Percentiles rank a stretch among this genome's conserved stretches.
These are phyloP conservation scores for Bryopsis sp. DNA, from an alignment of 139 green algal species.

Conservation along the genomic window DNA sequence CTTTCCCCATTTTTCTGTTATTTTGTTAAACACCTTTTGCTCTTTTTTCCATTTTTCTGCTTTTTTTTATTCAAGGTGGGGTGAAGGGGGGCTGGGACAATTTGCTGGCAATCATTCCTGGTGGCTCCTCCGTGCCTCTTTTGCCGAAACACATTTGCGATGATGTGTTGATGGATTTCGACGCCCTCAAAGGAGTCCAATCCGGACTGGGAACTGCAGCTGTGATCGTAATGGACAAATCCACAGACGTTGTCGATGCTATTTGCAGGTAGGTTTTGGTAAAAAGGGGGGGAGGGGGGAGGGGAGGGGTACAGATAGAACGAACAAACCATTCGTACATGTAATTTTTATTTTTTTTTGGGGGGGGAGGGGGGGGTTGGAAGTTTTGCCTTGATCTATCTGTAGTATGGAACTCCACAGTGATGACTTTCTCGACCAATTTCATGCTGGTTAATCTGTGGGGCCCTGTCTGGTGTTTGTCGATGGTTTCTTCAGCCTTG, in stretches of 20 bases:
- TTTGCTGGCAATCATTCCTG: conserved; percentile 95
- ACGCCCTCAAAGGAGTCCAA: conserved; percentile 83
- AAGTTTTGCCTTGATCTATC: too few relatives aligned
- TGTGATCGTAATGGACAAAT: conserved; percentile 99
- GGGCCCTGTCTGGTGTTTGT: too few relatives aligned
- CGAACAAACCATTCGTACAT: too few relatives aligned
- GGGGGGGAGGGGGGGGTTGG: too few relatives aligned
- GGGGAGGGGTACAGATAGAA: too few relatives aligned
- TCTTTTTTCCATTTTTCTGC: neutral
- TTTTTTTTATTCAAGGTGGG: conserved; percentile 52
- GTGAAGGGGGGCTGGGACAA: conserved; percentile 97
- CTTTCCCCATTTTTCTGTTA: neutral
- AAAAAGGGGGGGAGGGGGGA: too few relatives aligned
- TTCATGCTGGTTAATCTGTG: too few relatives aligned
- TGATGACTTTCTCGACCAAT: neutral
- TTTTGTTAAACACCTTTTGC: neutral
- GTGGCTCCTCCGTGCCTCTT: conserved; percentile 86
- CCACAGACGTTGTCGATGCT: conserved; percentile 91
- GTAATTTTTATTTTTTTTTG: too few relatives aligned
- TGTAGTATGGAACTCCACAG: neutral
- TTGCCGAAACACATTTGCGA: conserved; percentile 81
- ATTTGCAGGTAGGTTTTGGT: conserved; percentile 49
- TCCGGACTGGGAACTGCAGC: conserved; percentile 89
- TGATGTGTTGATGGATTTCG: conserved; percentile 97
- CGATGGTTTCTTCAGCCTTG: too few relatives aligned